Evolutionary conservation across 805 yeast species (phyloP).

Genomic region (Maudiozyma serrabonitensis): DNA sequence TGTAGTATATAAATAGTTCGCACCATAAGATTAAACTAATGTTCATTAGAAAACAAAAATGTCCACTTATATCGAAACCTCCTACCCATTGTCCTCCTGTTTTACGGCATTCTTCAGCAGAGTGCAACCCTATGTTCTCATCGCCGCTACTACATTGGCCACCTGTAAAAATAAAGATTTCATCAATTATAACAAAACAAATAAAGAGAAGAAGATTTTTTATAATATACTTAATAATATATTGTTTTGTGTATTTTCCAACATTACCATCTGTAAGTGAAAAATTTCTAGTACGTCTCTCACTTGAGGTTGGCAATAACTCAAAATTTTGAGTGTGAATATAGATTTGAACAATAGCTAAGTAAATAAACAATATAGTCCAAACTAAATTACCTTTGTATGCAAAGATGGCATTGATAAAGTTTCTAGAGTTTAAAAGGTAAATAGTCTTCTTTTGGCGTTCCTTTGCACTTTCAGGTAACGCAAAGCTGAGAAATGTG

Average conservation of each 20-base stretch:
- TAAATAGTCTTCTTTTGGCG: slow-evolving; percentile 14
- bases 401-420: slow-evolving; percentile 29
- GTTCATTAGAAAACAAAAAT: slow-evolving; percentile 37
- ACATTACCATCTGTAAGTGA: not conserved
- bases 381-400: slow-evolving; percentile 28
- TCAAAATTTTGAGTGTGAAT: slow-evolving; percentile 5
- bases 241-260: slow-evolving; percentile 12
- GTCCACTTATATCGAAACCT: slow-evolving; percentile 49
- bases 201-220: slow-evolving; percentile 18
- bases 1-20: slow-evolving; percentile 21
- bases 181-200: slow-evolving; percentile 26
- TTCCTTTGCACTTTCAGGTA: slow-evolving; percentile 12
- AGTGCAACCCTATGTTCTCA: slow-evolving; percentile 9
- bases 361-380: slow-evolving; percentile 16
- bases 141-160: slow-evolving; percentile 24
- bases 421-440: slow-evolving; percentile 20
- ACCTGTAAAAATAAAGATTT: slow-evolving; percentile 27
- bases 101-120: slow-evolving; percentile 27
- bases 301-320: slow-evolving; percentile 6
- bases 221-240: slow-evolving; percentile 18
- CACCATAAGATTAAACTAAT: slow-evolving; percentile 35
- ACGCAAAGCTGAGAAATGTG: slow-evolving; percentile 9
- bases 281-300: slow-evolving; percentile 2
- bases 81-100: slow-evolving; percentile 35
- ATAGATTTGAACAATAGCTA: slow-evolving; percentile 16